Percentiles rank a stretch among this genome's conserved stretches.
Conservation (phyloP, 768 basidiomycete species). For the Suillus americanus region DNA sequence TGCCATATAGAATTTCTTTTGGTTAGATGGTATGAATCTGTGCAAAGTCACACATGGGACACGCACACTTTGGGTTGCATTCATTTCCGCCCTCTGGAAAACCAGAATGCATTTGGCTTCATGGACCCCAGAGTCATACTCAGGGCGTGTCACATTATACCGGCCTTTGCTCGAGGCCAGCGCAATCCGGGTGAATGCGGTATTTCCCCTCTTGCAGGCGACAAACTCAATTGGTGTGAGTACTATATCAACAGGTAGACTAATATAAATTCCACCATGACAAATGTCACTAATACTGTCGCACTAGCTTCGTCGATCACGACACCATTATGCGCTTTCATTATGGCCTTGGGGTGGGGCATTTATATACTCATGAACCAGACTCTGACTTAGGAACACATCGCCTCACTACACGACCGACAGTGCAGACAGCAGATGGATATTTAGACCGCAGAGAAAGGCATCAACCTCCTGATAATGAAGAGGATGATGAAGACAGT, state of each 20-base stretch:
- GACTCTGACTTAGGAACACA: not conserved
- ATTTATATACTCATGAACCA: constrained; percentile 1
- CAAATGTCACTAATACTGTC: not conserved
- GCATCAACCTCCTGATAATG: not conserved
- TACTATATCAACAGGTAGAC: not conserved
- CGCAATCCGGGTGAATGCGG: too few species aligned
- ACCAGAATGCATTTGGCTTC: too few species aligned
- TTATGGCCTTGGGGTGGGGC: constrained; percentile 4
- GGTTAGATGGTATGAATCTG: too few species aligned
- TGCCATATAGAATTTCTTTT: too few species aligned
- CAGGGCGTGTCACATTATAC: too few species aligned
- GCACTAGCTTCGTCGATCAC: constrained; percentile 3
- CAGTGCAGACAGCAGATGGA: not conserved
- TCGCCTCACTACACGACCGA: not conserved
- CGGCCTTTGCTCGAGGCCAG: too few species aligned
- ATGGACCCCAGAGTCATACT: too few species aligned
- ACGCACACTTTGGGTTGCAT: too few species aligned
- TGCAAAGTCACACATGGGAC: too few species aligned
- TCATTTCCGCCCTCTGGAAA: too few species aligned
- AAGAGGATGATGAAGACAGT: not conserved
- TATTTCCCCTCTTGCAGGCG: too few species aligned
- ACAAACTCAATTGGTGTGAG: too few species aligned
- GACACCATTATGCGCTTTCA: constrained; percentile 7
- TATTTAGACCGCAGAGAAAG: not conserved
- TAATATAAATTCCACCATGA: not conserved